phyloP scores from a whole-genome alignment of 2,329 filamentous ascomycete species.

The Alternaria conjuncta region DNA sequence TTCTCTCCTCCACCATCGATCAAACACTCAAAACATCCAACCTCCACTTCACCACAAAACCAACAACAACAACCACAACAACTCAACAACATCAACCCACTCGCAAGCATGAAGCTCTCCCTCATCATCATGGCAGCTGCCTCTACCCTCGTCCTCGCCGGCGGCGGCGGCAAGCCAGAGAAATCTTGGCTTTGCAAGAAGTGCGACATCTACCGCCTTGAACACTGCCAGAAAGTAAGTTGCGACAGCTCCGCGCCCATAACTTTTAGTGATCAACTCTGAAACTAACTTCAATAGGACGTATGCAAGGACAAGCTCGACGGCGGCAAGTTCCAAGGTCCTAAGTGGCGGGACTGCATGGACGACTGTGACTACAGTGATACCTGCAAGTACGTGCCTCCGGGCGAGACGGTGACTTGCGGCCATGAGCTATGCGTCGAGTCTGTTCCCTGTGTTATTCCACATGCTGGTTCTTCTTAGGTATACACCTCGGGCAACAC shows the following conservation, averaged over 20 bases:
- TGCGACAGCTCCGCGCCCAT: no score
- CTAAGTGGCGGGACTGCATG: not conserved
- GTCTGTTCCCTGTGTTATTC: no score
- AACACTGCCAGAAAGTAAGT: not conserved
- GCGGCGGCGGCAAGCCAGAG: not conserved
- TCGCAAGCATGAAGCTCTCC: not conserved
- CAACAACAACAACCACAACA: not conserved
- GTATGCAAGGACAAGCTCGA: not conserved
- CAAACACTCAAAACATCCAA: not conserved
- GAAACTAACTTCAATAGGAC: not conserved
- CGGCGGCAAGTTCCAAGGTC: no score
- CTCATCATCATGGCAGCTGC: not conserved
- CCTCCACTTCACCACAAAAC: not conserved
- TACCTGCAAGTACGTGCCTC: not conserved
- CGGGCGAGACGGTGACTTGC: not conserved
- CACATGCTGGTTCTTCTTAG: no score
- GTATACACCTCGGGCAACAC: not conserved
- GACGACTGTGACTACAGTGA: rapidly evolving
- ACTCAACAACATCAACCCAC: not conserved
- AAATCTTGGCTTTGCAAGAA: not conserved
- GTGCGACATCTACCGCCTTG: not conserved
- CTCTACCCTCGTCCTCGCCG: not conserved
- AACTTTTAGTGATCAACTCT: not conserved
- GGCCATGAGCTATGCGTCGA: no score
- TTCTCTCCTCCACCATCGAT: not conserved